These are phyloP conservation scores for Sugiyamaella novakii DNA, from an alignment of 1,139 yeast genomes.

Conservation along the genomic window DNA sequence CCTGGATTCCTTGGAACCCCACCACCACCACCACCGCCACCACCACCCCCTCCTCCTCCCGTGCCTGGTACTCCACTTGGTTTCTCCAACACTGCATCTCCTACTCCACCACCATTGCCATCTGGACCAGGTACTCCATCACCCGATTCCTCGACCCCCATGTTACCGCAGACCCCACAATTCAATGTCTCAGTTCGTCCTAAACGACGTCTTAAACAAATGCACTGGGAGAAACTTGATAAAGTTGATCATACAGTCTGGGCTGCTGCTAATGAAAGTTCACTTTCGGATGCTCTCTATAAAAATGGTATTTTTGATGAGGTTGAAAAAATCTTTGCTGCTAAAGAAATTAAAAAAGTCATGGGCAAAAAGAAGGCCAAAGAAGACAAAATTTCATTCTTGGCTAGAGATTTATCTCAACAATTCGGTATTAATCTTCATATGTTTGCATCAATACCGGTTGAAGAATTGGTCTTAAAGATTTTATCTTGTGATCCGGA, in stretches of 20 bases:
- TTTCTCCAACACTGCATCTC: slow-evolving; percentile 15
- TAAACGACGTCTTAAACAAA: slow-evolving; percentile 73
- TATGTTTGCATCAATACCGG: slow-evolving; percentile 65
- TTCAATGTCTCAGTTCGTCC: slow-evolving; percentile 48
- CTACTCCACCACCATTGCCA: slow-evolving; percentile 27
- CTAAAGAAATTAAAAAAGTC: slow-evolving; percentile 53
- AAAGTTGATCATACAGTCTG: slow-evolving; percentile 75
- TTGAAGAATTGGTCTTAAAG: slow-evolving; percentile 62
- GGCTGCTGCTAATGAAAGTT: slow-evolving; percentile 57
- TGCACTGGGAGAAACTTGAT: slow-evolving; percentile 89
- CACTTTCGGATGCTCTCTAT: slow-evolving; percentile 56
- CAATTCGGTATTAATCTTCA: slow-evolving; percentile 93
- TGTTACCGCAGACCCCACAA: slow-evolving; percentile 29
- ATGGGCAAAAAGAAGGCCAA: slow-evolving; percentile 43
- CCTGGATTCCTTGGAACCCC: slow-evolving; percentile 36
- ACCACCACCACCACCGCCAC: slow-evolving; percentile 34
- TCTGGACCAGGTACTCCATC: slow-evolving; percentile 36
- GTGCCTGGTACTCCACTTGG: slow-evolving; percentile 39
- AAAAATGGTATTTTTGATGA: slow-evolving; percentile 76
- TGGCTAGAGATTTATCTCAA: slow-evolving; percentile 81
- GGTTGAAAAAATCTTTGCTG: slow-evolving; percentile 76
- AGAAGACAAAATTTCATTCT: slow-evolving; percentile 56
- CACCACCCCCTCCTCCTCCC: slow-evolving; percentile 40
- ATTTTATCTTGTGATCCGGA: slow-evolving; percentile 74
- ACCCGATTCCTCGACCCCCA: slow-evolving; percentile 34